Base-by-base conservation (phyloP, 73 alveolate species). In the Effrenium voratum region DNA sequence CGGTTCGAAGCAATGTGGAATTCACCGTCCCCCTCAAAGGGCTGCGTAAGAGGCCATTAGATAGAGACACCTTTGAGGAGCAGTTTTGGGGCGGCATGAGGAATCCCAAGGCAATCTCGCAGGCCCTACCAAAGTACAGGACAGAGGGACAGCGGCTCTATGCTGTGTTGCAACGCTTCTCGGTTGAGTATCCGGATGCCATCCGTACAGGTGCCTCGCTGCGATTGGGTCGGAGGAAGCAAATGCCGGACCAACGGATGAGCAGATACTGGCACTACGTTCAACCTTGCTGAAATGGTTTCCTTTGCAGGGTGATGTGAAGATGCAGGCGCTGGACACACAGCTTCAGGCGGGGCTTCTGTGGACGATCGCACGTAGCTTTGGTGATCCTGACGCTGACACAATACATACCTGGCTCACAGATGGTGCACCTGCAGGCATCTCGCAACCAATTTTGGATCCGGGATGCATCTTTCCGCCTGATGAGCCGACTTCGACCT, bases 61-160 rank as follows among this genome's bases (percentile, higher is more conserved):
- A 32, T 44, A 16, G 26, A 0, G 96, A 90, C 0, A 76, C 0
- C 43, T n/a, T 2, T 0, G 86, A 90, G 22, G 59, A 0, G 16
- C 24, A 8, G 24, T 49, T 15, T 28, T 81, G 60, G 47, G 96
- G 96, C 22, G 96, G 96, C 68, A 90, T 90, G 96, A 26, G 96
- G 13, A 38, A 66, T 30, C 96, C 96, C 32, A 12, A 16, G 5
- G 45, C 5, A 41, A 43, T 43, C 2, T 28, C 32, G 22, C 13
- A 5, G 2, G 44, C 16, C 5, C 4, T 47, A 0, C 92, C 92
- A 1, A 66, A 45, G 1, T 79, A 79, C n/a, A 19, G 90, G 34
- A 28, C 28, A 0, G 90, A 43, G 5, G 90, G 90, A 1, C 0
- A 30, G 0, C 40, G 38, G 10, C 46, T 24, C 26, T 79, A 45